Conservation (phyloP, 306 rosid genomes). For the Citrullus colocynthis region DNA sequence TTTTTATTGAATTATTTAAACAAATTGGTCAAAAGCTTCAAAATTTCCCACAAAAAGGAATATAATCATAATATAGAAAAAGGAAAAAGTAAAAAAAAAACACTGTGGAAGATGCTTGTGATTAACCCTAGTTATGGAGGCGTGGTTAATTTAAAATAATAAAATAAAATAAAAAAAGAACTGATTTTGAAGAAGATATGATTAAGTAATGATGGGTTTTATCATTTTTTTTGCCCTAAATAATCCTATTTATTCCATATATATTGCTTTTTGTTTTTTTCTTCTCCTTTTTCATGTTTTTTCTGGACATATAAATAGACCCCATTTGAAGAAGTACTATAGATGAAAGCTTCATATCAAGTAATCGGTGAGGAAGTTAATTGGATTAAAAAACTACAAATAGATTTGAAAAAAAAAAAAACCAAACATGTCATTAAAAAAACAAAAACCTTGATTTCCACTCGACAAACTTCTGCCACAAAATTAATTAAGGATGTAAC, state of each 20-base stretch:
- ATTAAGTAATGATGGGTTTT: conserved; percentile 87
- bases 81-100: not conserved
- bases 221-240: conserved; percentile 9
- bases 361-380: not conserved
- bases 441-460: not conserved
- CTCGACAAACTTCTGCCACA: conserved; percentile 23
- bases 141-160: conserved; percentile 18
- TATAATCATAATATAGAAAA: not conserved
- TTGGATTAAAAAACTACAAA: no score
- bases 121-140: conserved; percentile 52
- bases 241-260: not conserved
- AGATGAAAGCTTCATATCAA: not conserved
- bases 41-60: not conserved
- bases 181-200: conserved; percentile 41
- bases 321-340: not conserved
- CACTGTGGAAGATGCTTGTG: conserved; percentile 10
- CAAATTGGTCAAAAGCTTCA: not conserved
- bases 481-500: conserved; percentile 18
- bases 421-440: conserved; percentile 7
- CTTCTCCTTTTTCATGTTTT: not conserved
- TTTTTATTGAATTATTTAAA: not conserved
- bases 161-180: not conserved
- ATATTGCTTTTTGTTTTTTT: not conserved
- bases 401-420: not conserved
- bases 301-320: not conserved